Conservation (phyloP, 2,329 filamentous ascomycete species). For the Rhynchosporium graminicola region DNA sequence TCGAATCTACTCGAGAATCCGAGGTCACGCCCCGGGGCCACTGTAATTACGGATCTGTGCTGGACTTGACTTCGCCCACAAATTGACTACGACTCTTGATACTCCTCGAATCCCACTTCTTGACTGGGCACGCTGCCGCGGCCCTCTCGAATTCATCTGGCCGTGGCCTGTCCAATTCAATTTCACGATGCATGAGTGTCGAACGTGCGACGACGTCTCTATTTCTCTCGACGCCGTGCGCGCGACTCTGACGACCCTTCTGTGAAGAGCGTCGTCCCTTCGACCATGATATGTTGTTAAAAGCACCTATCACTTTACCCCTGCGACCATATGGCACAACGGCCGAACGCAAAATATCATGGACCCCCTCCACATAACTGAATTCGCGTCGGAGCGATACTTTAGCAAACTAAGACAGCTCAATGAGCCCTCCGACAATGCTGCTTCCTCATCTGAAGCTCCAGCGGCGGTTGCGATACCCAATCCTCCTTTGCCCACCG, state of each 20-base stretch:
- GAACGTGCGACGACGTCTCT: slow-evolving; percentile 32
- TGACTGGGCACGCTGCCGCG: slow-evolving; percentile 20
- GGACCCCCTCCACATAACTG: slow-evolving; percentile 64
- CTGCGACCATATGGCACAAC: slow-evolving; percentile 39
- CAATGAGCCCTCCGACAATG: slow-evolving; percentile 47
- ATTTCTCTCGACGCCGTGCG: slow-evolving; percentile 23
- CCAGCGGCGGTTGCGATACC: slow-evolving; percentile 14
- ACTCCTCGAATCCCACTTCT: neutral
- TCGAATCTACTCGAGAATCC: slow-evolving; percentile 1
- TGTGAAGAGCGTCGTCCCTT: slow-evolving; percentile 28
- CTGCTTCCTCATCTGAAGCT: slow-evolving; percentile 39
- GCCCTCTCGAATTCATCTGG: slow-evolving; percentile 8
- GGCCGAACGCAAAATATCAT: slow-evolving; percentile 44
- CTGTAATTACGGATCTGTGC: slow-evolving; percentile 1
- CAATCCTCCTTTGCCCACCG: slow-evolving; percentile 5
- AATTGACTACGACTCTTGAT: slow-evolving; percentile 2
- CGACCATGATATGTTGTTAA: slow-evolving; percentile 38
- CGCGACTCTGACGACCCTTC: slow-evolving; percentile 30
- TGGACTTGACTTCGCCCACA: neutral
- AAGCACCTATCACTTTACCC: slow-evolving; percentile 25
- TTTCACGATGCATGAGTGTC: slow-evolving; percentile 36
- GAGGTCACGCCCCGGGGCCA: neutral
- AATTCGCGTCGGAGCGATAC: slow-evolving; percentile 67
- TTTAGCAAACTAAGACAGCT: slow-evolving; percentile 61
- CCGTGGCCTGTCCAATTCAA: slow-evolving; percentile 19